phyloP scores from a whole-genome alignment of 2,329 filamentous ascomycete genomes.

The Aureobasidium uvarum region DNA sequence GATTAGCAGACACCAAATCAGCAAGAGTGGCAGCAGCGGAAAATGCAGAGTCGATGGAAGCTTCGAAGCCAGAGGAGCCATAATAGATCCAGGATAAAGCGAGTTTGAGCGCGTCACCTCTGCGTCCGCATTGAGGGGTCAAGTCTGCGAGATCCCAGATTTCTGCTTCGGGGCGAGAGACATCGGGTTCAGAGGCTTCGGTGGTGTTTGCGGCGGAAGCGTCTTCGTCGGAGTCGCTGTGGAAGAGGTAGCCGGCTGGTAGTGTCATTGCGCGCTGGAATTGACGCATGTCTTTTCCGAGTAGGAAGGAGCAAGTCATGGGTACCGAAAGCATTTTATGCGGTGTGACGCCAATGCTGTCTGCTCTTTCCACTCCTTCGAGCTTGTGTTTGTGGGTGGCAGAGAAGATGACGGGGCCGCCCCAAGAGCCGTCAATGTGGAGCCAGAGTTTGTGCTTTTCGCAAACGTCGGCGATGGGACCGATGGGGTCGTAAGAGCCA shows the following conservation, averaged over 20 bases:
- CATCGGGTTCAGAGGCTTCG: not conserved
- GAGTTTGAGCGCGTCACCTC: constrained; percentile 82
- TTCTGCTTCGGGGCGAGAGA: constrained; percentile 49
- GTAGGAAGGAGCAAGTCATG: constrained; percentile 84
- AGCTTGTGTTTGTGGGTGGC: constrained; percentile 63
- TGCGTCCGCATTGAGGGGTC: constrained; percentile 87
- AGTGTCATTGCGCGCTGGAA: constrained; percentile 86
- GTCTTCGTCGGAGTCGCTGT: constrained; percentile 42
- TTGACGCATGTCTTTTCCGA: constrained; percentile 69
- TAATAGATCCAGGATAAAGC: constrained; percentile 89
- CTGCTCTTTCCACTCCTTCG: constrained; percentile 67
- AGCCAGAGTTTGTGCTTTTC: constrained; percentile 75
- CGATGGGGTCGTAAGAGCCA: constrained; percentile 82
- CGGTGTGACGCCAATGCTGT: constrained; percentile 84
- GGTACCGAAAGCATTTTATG: constrained; percentile 98
- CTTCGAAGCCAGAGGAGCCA: constrained; percentile 69
- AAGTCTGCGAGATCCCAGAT: constrained; percentile 89
- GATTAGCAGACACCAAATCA: constrained; percentile 52
- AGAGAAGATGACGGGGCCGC: constrained; percentile 78
- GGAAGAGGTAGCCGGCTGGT: constrained; percentile 70
- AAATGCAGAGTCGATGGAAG: constrained; percentile 66
- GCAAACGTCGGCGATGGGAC: constrained; percentile 67
- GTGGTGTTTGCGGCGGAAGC: constrained; percentile 31
- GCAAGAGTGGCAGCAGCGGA: constrained; percentile 68
- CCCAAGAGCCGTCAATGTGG: constrained; percentile 92